A percentile compares a stretch with the other conserved stretches of the same genome.
Evolutionary conservation across 805 yeast genomes (phyloP).

Genomic region (Candida nitratophila): DNA sequence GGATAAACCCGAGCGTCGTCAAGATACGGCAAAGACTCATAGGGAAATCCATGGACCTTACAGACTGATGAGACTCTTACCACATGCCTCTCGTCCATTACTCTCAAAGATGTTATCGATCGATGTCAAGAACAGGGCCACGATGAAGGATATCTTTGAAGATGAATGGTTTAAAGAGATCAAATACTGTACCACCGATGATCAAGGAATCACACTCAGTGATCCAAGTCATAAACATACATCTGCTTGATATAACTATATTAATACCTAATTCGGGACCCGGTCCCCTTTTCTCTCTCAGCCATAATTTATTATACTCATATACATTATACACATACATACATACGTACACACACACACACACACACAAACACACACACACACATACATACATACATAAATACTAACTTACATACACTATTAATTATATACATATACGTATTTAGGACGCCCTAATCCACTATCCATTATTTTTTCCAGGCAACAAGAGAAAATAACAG

Average conservation of each 20-base stretch:
- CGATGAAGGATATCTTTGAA: conserved; percentile 53
- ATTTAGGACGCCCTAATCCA: too few species aligned
- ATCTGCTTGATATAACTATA: too few species aligned
- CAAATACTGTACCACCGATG: conserved; percentile 49
- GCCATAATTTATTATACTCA: too few species aligned
- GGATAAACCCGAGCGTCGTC: conserved; percentile 29
- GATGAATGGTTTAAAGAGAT: conserved; percentile 71
- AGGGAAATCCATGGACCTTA: conserved; percentile 77
- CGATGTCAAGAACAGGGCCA: conserved; percentile 57
- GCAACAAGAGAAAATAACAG: too few species aligned
- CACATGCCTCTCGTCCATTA: conserved; percentile 78
- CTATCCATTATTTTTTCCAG: too few species aligned
- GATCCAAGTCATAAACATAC: conserved; percentile 48
- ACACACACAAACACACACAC: not conserved
- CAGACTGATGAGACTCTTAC: conserved; percentile 69
- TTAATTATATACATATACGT: not conserved
- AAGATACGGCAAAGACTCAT: conserved; percentile 29
- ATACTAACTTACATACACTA: not conserved
- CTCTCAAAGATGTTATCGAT: conserved; percentile 58
- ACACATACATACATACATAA: not conserved
- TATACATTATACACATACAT: too few species aligned
- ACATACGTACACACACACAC: too few species aligned
- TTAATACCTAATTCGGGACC: too few species aligned
- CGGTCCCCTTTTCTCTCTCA: too few species aligned
- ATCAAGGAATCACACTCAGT: conserved; percentile 30